phyloP scores from a whole-genome alignment of 2,329 filamentous ascomycete genomes.

The Stylonectria norvegica region DNA sequence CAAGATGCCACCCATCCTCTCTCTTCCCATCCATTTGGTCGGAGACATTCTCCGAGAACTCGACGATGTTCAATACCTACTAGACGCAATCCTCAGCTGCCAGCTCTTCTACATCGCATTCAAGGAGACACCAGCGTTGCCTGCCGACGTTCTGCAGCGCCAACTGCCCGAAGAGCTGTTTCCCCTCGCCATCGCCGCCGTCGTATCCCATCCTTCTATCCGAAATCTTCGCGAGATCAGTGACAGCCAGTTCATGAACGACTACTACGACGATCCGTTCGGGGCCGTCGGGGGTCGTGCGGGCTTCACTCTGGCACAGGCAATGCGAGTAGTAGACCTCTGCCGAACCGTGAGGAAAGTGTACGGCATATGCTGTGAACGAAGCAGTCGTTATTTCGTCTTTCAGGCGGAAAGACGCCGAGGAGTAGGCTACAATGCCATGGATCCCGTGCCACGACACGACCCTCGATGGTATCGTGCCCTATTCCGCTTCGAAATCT shows the following conservation, averaged over 20 bases:
- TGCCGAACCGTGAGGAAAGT: constrained; percentile 10
- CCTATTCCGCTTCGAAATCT: constrained; percentile 23
- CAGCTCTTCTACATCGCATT: constrained; percentile 21
- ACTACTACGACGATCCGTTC: constrained; percentile 12
- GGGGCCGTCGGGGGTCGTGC: constrained; percentile 6
- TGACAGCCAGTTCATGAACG: constrained; percentile 11
- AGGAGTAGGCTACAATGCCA: constrained; percentile 14
- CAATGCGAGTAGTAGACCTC: constrained; percentile 14
- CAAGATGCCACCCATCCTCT: constrained; percentile 18
- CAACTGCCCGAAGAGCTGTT: constrained; percentile 16
- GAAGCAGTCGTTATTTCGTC: constrained; percentile 14
- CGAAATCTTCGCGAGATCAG: constrained; percentile 7
- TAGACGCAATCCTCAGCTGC: constrained; percentile 17
- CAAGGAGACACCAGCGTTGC: constrained; percentile 17
- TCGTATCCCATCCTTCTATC: constrained; percentile 12
- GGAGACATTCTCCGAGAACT: constrained; percentile 20
- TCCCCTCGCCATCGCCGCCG: constrained; percentile 14
- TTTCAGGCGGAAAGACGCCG: too few species aligned
- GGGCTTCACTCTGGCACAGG: constrained; percentile 13
- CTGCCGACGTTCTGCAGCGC: constrained; percentile 16
- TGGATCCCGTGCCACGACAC: constrained; percentile 8
- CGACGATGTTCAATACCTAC: constrained; percentile 15
- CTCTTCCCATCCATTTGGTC: constrained; percentile 21
- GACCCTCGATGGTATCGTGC: constrained; percentile 17
- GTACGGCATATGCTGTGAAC: constrained; percentile 9